A percentile compares a stretch with the other conserved stretches of the same genome.
Conservation (phyloP, 371 early-diverging fungal species). For the Blastocladiella emersonii region DNA sequence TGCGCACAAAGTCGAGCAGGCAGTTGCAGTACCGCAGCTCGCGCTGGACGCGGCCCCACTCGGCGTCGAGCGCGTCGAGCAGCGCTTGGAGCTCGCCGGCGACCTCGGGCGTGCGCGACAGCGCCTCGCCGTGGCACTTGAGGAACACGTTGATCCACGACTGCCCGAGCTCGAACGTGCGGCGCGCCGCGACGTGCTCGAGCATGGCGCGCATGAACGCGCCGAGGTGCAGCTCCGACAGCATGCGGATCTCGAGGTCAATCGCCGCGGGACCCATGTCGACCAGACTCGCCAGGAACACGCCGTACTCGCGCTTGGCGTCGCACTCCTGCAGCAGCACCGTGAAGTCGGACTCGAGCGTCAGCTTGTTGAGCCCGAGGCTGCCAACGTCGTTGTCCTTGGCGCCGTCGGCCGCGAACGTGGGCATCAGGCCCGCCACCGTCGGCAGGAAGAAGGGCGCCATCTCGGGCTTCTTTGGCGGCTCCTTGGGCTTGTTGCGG, state of each 20-base stretch:
- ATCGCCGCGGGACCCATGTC: constrained; percentile 61
- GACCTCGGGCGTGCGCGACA: constrained; percentile 44
- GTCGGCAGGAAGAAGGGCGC: constrained; percentile 90
- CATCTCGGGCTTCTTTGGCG: constrained; percentile 72
- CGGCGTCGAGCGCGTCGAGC: constrained; percentile 14
- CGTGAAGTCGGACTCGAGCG: constrained; percentile 43
- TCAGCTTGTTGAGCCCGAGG: constrained; percentile 27
- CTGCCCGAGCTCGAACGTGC: constrained; percentile 76
- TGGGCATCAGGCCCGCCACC: constrained; percentile 48
- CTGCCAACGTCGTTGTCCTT: constrained; percentile 19
- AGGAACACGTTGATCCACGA: constrained; percentile 63
- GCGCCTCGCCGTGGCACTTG: constrained; percentile 59
- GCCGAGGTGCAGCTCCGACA: constrained; percentile 14
- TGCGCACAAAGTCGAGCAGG: constrained; percentile 4
- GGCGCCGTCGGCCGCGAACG: constrained; percentile 29
- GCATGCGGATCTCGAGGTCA: constrained; percentile 70
- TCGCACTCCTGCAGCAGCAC: constrained; percentile 35
- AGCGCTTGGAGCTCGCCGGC: constrained; percentile 31
- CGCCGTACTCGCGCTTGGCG: constrained; percentile 24
- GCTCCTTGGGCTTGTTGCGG: constrained; percentile 77
- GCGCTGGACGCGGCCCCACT: neutral
- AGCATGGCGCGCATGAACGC: constrained; percentile 46
- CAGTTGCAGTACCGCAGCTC: neutral
- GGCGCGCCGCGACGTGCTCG: constrained; percentile 39
- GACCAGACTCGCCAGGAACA: constrained; percentile 51